Evolutionary conservation across 768 basidiomycete genomes (phyloP).

Genomic region (Mycena rebaudengoi): DNA sequence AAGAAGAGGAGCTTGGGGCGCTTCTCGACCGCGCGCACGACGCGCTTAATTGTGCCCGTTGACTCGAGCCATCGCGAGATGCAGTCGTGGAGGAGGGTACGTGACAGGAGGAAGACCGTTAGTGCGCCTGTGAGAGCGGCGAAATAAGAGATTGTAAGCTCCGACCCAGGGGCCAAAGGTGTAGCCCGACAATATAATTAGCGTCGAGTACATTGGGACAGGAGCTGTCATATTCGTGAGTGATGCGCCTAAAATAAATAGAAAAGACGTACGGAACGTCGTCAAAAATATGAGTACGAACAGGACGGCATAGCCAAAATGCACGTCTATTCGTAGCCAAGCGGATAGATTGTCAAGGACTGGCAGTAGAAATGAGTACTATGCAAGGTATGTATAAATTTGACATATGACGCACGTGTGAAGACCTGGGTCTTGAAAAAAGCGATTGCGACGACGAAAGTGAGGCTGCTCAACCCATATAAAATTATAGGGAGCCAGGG

Average conservation of each 20-base stretch:
- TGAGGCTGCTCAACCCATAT: constrained; percentile 80
- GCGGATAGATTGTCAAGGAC: constrained; percentile 85
- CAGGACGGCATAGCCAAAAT: constrained; percentile 80
- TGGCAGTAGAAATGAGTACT: constrained; percentile 39
- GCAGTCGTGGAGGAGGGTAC: constrained; percentile 71
- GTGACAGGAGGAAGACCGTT: constrained; percentile 82
- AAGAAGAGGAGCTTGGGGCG: constrained; percentile 89
- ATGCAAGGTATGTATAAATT: constrained; percentile 7
- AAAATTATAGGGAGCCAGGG: constrained; percentile 82
- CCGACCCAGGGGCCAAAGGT: constrained; percentile 88
- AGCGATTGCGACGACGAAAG: constrained; percentile 82
- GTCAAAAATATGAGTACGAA: constrained; percentile 87
- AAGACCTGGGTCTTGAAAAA: constrained; percentile 88
- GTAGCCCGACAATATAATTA: constrained; percentile 92
- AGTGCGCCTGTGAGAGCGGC: constrained; percentile 88
- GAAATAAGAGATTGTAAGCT: constrained; percentile 85
- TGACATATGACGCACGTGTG: constrained; percentile 61
- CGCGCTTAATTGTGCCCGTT: constrained; percentile 77
- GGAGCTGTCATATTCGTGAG: constrained; percentile 63
- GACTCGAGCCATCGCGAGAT: constrained; percentile 80
- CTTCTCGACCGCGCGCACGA: constrained; percentile 87
- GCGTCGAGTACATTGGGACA: constrained; percentile 90
- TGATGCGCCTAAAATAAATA: background rate
- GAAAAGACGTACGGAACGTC: constrained; percentile 76
- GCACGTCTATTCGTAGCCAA: constrained; percentile 77